Evolutionary conservation across 2,329 filamentous ascomycete genomes (phyloP).

Genomic region (Alternaria gansuensis): DNA sequence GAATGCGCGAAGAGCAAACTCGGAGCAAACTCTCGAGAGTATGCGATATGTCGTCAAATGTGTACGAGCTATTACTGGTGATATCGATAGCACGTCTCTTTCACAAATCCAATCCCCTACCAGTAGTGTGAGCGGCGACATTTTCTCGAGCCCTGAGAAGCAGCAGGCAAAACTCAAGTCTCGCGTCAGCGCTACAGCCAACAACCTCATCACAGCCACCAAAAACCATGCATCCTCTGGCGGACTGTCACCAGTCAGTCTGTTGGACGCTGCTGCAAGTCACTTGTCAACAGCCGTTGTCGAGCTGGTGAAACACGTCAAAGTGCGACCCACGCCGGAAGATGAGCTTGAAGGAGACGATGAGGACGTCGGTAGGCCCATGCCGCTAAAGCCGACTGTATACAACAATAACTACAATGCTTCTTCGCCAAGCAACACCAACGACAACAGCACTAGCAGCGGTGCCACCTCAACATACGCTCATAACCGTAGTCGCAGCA

Average conservation of each 20-base stretch:
- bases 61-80: constrained; percentile 84
- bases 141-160: constrained; percentile 48
- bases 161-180: constrained; percentile 77
- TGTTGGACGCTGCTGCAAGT: constrained; percentile 91
- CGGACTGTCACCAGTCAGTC: constrained; percentile 89
- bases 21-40: constrained; percentile 78
- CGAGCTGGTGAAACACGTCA: constrained; percentile 82
- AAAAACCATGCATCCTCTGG: constrained; percentile 87
- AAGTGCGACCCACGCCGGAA: constrained; percentile 78
- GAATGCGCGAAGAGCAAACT: constrained; percentile 75
- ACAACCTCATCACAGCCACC: constrained; percentile 92
- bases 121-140: constrained; percentile 49
- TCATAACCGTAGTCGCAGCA: constrained; percentile 44
- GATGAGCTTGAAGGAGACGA: constrained; percentile 78
- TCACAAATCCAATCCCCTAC: constrained; percentile 49
- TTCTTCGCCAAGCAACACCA: constrained; percentile 34
- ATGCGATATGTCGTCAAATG: constrained; percentile 87
- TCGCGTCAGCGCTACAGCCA: constrained; percentile 89
- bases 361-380: constrained; percentile 58
- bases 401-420: constrained; percentile 34
- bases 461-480: constrained; percentile 22
- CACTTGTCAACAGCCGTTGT: constrained; percentile 87
- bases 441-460: constrained; percentile 27
- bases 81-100: constrained; percentile 68
- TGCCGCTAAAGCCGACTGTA: constrained; percentile 45